Conservation (phyloP, 306 rosid species). For the Cucurbita pepo region DNA sequence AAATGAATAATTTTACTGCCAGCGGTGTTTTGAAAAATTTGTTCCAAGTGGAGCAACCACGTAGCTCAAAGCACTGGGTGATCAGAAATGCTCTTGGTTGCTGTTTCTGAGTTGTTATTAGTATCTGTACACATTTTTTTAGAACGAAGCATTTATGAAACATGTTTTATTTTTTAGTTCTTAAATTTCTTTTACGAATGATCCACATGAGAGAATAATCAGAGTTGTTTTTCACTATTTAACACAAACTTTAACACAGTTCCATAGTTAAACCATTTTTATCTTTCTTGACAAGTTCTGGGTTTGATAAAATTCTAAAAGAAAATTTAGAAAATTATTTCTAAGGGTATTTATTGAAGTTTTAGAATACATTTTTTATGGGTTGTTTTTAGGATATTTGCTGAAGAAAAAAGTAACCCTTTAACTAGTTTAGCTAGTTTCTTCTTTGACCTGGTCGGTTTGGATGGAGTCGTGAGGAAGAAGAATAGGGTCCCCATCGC, state of each 20-base stretch:
- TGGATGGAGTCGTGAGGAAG: background rate
- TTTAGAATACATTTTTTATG: background rate
- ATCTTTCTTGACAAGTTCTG: background rate
- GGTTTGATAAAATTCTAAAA: background rate
- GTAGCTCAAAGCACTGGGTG: background rate
- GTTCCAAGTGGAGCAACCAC: slow-evolving; percentile 1
- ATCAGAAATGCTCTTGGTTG: background rate
- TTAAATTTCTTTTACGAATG: background rate
- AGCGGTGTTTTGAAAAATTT: background rate
- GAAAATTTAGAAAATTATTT: background rate
- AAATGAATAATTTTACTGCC: background rate
- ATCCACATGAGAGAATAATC: background rate
- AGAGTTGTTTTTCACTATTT: background rate
- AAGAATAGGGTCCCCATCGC: slow-evolving; percentile 1
- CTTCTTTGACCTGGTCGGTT: background rate
- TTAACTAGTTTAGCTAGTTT: background rate
- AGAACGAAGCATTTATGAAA: background rate
- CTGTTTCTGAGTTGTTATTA: background rate
- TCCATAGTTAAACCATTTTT: no score
- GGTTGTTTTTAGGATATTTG: background rate
- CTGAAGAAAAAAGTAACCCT: background rate
- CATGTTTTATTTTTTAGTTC: background rate
- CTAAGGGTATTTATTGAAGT: background rate
- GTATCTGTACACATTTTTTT: background rate
- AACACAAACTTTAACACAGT: background rate